phyloP scores from a whole-genome alignment of 768 basidiomycete species.

The Amanita inopinata region DNA sequence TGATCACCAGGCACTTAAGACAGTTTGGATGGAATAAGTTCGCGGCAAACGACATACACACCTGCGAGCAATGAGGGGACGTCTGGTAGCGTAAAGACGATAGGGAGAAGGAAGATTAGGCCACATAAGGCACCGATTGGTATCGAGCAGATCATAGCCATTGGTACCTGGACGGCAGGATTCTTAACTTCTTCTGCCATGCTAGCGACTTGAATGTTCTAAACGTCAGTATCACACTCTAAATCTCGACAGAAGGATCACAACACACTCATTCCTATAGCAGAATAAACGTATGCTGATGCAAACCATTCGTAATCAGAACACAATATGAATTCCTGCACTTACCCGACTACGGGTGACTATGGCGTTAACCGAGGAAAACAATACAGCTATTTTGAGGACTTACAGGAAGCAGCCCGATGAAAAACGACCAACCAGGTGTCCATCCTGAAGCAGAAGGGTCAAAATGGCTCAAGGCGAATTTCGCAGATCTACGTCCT shows the following conservation, averaged over 20 bases:
- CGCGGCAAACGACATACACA: conserved; percentile 16
- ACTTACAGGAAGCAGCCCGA: conserved; percentile 48
- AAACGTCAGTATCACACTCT: conserved; percentile 5
- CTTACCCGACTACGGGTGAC: conserved; percentile 26
- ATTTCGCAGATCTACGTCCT: conserved; percentile 44
- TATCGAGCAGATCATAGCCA: conserved; percentile 43
- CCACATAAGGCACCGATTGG: conserved; percentile 44
- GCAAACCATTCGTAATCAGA: neutral
- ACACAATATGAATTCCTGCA: neutral
- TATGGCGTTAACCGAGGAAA: conserved; percentile 2
- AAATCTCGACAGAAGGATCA: too few relatives aligned
- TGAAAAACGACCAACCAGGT: conserved; percentile 61
- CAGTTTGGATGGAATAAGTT: conserved; percentile 5
- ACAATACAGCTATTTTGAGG: neutral
- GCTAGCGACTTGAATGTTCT: conserved; percentile 34
- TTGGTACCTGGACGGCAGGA: conserved; percentile 43
- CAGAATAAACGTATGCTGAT: conserved; percentile 45
- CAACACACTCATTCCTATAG: conserved; percentile 50
- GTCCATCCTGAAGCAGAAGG: conserved; percentile 59
- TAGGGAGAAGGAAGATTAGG: conserved; percentile 47
- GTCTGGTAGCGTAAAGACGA: conserved; percentile 57
- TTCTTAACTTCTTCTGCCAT: conserved; percentile 63
- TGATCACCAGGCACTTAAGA: conserved; percentile 46
- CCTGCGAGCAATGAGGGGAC: conserved; percentile 41
- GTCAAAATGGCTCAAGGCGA: conserved; percentile 50